Evolutionary conservation across 441 rosid species (phyloP), one percentile per base, ranked within the genome.

Genomic region (Brassica hybrid): DNA sequence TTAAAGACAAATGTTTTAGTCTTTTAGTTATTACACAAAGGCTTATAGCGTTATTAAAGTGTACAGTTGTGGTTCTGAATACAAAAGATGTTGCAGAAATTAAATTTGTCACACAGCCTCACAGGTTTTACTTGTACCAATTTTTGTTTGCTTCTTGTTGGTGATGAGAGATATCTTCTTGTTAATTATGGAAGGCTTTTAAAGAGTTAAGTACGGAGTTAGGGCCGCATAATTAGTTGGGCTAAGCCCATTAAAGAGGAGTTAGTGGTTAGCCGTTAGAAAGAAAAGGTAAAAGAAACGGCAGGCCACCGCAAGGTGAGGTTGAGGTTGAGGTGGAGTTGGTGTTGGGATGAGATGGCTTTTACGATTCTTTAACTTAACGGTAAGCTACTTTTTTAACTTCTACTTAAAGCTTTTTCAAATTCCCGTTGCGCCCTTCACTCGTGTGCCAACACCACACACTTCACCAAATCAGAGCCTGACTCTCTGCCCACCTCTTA

Each of bases 331-430:
- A 73, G 77, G 61, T 73, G 78, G 78, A 25, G 78, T 57, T 60
- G 34, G 38, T 50, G n/a, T n/a, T n/a, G n/a, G n/a, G 57, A n/a
- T 50, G 57, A 14, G 18, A 14, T 50, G 65, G 18, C 86, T 88
- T 80, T 36, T 79, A n/a, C n/a, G n/a, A n/a, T n/a, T n/a, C n/a
- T n/a, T n/a, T n/a, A n/a, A 76, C 75, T 80, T 79, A 85, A 93
- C 90, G 91, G 88, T 84, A 87, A 88, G 89, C 86, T 65, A 32
- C 67, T n/a, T 69, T 56, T 75, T 68, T 73, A 84, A 81, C 85
- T 79, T 82, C 76, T 71, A 61, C 72, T 66, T 91, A 76, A 85
- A 81, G 82, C 73, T 71, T 79, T 57, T 60, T 60, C 34, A 25
- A 8, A 74, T 79, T 54, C 14, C 79, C 7, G 5, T 69, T 70